Percentiles rank a stretch among this genome's conserved stretches.
phyloP scores from a whole-genome alignment of 306 rosid genomes.

The Cyclanthera cordifolia region DNA sequence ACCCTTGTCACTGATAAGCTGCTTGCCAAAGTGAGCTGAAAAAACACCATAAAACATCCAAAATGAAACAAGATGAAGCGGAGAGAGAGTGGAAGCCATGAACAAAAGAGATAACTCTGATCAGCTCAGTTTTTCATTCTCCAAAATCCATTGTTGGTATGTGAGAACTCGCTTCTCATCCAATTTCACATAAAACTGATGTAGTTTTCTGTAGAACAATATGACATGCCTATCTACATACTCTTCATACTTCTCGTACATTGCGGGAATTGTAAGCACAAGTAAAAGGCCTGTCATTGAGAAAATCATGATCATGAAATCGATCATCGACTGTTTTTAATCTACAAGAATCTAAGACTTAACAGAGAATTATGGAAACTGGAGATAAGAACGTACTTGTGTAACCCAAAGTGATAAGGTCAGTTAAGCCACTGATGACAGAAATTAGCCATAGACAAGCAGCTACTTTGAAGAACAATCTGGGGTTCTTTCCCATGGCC shows the following conservation, averaged over 20 bases:
- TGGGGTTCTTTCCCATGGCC: slow-evolving; percentile 66
- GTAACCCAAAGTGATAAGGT: slow-evolving; percentile 68
- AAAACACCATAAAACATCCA: slow-evolving; percentile 1
- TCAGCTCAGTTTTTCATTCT: slow-evolving; percentile 67
- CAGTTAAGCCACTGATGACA: slow-evolving; percentile 67
- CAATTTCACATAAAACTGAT: slow-evolving; percentile 43
- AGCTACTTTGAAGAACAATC: slow-evolving; percentile 72
- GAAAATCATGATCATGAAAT: slow-evolving; percentile 16
- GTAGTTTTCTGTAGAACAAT: slow-evolving; percentile 39
- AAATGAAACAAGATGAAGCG: background rate
- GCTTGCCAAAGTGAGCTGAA: background rate
- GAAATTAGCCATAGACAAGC: slow-evolving; percentile 50
- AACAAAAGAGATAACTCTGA: slow-evolving; percentile 1
- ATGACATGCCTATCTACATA: slow-evolving; percentile 45
- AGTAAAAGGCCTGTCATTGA: slow-evolving; percentile 55
- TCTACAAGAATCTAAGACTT: background rate
- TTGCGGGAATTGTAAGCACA: slow-evolving; percentile 67
- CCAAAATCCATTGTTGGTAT: slow-evolving; percentile 45
- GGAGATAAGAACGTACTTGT: slow-evolving; percentile 41
- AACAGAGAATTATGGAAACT: slow-evolving; percentile 9
- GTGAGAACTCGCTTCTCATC: slow-evolving; percentile 37
- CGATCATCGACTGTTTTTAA: background rate
- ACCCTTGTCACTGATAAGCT: background rate
- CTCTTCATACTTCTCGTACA: slow-evolving; percentile 71
- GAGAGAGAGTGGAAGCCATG: background rate